Base-by-base conservation (phyloP, 83 land plant genomes). In the Isoetes engelmannii region DNA sequence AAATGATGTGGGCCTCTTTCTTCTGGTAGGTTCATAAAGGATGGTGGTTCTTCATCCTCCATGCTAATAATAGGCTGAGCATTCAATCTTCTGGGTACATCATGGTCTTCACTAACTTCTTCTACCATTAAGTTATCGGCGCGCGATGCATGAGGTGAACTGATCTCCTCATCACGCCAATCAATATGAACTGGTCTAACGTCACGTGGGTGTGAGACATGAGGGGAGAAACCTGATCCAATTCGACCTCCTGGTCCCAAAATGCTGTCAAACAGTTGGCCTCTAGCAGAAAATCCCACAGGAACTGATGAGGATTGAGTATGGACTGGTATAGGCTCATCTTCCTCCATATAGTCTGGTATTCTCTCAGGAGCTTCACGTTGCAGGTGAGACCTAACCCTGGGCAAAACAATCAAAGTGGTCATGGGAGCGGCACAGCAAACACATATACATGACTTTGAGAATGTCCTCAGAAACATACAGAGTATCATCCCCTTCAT, bases 311-410 rank as follows among this genome's bases (percentile, higher is more conserved):
- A n/a, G n/a, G n/a, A n/a, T n/a, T n/a, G n/a, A n/a, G n/a, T n/a
- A n/a, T n/a, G n/a, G n/a, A n/a, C n/a, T n/a, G n/a, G n/a, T n/a
- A n/a, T 9, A 44, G n/a, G n/a, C n/a, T 6, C 65, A 68, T 68
- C 70, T 59, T 68, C 70, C 5, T 68, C 70, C 70, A 68, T 68
- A 47, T 49, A 68, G 45, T 68, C 54, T n/a, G n/a, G n/a, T 4
- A 7, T 8, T 54, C 70, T 68, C 8, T 54, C 60, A 4, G 42
- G 12, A 4, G 50, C 70, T 10, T 68, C 70, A 7, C 6, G 10
- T 18, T 65, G 55, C 45, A 42, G 68, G 55, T 48, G 57, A 28
- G 50, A 19, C 5, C n/a, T 46, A 37, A n/a, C n/a, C n/a, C n/a
- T n/a, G n/a, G n/a, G n/a, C n/a, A n/a, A n/a, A n/a, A n/a, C n/a